Conservation (phyloP, 768 basidiomycete genomes). For the Megacollybia marginata region DNA sequence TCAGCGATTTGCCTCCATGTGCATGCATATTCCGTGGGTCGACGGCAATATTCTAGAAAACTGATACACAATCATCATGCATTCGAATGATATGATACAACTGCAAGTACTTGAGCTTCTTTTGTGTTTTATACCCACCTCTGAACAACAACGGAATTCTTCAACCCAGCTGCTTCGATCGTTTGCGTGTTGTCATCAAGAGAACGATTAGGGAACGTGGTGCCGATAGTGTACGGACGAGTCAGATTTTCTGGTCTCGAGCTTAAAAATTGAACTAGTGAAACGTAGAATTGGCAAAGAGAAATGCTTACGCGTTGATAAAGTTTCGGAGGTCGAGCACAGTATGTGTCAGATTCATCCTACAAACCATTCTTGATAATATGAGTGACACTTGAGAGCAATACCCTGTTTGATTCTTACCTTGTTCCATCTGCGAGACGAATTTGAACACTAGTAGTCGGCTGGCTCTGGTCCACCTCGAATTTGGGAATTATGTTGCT, state of each 20-base stretch:
- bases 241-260: slow-evolving; percentile 60
- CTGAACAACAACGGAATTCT: slow-evolving; percentile 83
- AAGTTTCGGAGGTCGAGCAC: slow-evolving; percentile 79
- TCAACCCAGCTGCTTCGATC: slow-evolving; percentile 63
- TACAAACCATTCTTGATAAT: slow-evolving; percentile 55
- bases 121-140: slow-evolving; percentile 43
- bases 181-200: slow-evolving; percentile 61
- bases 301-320: slow-evolving; percentile 74
- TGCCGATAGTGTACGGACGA: slow-evolving; percentile 70
- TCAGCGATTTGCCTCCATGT: background rate
- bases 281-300: background rate
- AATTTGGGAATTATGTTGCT: slow-evolving; percentile 47
- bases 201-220: slow-evolving; percentile 79
- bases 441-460: slow-evolving; percentile 87
- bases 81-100: background rate
- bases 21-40: background rate
- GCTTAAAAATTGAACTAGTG: slow-evolving; percentile 25
- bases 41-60: background rate
- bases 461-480: slow-evolving; percentile 74
- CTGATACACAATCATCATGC: background rate
- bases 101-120: background rate
- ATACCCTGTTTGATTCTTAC: slow-evolving; percentile 15
- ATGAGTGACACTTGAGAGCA: slow-evolving; percentile 1
- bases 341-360: slow-evolving; percentile 90
- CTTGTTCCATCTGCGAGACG: slow-evolving; percentile 87